Percentiles rank a stretch among this genome's conserved stretches.
These are phyloP conservation scores for Didymella sp. DNA, from an alignment of 2,329 filamentous ascomycete genomes.

Conservation along the genomic window DNA sequence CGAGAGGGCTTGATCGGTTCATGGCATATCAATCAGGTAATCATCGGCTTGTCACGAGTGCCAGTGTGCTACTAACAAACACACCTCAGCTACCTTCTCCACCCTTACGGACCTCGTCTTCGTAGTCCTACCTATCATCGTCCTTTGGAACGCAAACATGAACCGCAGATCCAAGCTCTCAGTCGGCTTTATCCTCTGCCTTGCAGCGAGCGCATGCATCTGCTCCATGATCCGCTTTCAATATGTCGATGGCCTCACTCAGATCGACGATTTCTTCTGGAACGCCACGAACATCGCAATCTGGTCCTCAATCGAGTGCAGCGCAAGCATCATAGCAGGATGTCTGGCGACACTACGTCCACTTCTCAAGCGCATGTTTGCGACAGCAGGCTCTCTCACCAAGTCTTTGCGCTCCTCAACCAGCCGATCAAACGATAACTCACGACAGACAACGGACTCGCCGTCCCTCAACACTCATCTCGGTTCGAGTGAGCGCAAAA, in stretches of 20 bases:
- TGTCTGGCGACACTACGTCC: conserved; percentile 61
- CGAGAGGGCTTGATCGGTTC: conserved; percentile 57
- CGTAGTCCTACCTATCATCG: conserved; percentile 49
- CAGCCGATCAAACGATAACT: conserved; percentile 1
- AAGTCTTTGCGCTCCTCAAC: conserved; percentile 13
- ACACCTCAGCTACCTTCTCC: conserved; percentile 32
- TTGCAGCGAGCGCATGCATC: conserved; percentile 60
- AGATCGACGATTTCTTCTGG: conserved; percentile 55
- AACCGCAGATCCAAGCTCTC: conserved; percentile 59
- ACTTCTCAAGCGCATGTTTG: conserved; percentile 46
- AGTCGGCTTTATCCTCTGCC: conserved; percentile 60
- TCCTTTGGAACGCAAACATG: conserved; percentile 66
- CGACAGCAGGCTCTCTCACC: conserved; percentile 8
- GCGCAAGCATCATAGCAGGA: conserved; percentile 55
- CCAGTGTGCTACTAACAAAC: not conserved
- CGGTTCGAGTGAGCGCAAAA: not conserved
- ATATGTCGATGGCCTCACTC: conserved; percentile 51
- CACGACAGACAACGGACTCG: not conserved
- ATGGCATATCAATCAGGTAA: conserved; percentile 55
- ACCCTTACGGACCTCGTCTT: conserved; percentile 45
- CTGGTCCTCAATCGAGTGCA: conserved; percentile 48
- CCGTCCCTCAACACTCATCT: not conserved
- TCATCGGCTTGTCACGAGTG: not conserved
- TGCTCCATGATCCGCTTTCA: conserved; percentile 61
- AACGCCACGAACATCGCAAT: conserved; percentile 57